Conservation (phyloP, 2,329 filamentous ascomycete genomes). For the Paramyrothecium sp. region DNA sequence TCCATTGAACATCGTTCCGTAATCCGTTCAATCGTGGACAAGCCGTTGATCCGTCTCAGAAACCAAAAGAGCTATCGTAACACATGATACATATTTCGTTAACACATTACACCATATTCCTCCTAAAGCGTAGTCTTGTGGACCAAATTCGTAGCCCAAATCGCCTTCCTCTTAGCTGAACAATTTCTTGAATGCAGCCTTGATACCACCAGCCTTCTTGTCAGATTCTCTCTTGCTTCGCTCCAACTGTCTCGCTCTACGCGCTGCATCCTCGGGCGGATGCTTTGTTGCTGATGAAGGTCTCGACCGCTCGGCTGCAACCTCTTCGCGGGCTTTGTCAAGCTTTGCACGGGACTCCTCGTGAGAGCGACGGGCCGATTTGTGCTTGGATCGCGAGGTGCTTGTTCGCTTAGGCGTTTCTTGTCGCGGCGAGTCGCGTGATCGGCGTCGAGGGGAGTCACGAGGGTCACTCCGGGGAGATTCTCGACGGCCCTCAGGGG, state of each 20-base stretch:
- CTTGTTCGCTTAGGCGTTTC: slow-evolving; percentile 1
- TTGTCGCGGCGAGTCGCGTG: neutral
- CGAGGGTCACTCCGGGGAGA: slow-evolving; percentile 2
- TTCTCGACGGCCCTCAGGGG: slow-evolving; percentile 17
- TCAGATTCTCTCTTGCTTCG: slow-evolving; percentile 27
- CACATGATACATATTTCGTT: slow-evolving; percentile 3
- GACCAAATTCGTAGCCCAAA: slow-evolving; percentile 1
- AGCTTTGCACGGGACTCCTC: slow-evolving; percentile 22
- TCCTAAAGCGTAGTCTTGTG: neutral
- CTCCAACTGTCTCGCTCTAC: slow-evolving; percentile 30
- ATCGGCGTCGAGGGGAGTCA: slow-evolving; percentile 14
- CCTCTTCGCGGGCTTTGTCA: slow-evolving; percentile 19
- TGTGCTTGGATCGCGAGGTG: slow-evolving; percentile 21
- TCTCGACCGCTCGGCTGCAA: slow-evolving; percentile 18
- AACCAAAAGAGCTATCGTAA: slow-evolving; percentile 1
- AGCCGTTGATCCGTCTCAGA: neutral
- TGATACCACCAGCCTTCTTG: slow-evolving; percentile 27
- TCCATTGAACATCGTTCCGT: neutral
- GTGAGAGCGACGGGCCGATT: slow-evolving; percentile 22
- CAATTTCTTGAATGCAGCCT: slow-evolving; percentile 27
- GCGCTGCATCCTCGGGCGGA: slow-evolving; percentile 28
- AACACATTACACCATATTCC: neutral
- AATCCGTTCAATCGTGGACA: neutral
- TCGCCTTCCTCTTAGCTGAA: slow-evolving; percentile 15
- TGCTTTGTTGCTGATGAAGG: slow-evolving; percentile 16